Evolutionary conservation across 345 rosid species (phyloP), one percentile per base, ranked within the genome.

Genomic region (Schrenkiella parvula): DNA sequence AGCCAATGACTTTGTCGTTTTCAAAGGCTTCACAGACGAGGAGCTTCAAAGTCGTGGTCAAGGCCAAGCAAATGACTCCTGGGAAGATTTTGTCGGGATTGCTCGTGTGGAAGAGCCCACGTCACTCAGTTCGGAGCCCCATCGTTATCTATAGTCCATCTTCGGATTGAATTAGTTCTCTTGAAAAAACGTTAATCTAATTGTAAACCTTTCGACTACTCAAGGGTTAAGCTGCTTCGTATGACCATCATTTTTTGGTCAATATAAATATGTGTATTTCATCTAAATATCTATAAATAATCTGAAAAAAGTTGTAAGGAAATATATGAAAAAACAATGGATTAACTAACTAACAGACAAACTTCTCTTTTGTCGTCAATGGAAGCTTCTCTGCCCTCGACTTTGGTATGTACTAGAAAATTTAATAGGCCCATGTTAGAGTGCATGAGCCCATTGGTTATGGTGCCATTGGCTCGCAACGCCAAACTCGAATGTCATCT

Each of bases 41-140:
- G 64, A 85, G 92, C 72, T 93, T 93, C 75, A 84, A 81, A 80
- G 96, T 93, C 7, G 79, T 80, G 35, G 93, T 89, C n/a, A 87
- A 75, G 84, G 89, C 84, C 23, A 79, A 78, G 42, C 80, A 81
- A 1, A 47, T 80, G 80, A 51, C 38, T 11, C 65, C 71, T 19
- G 76, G 81, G 13, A 77, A 71, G 41, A 60, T 88, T 11, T 71
- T 77, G 47, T 90, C 96, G 0, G 98, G 92, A 18, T 83, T 84
- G 9, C 84, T 93, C 46, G 79, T 64, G 6, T 90, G 98, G 97
- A 86, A 65, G 78, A 88, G 92, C 80, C 17, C 28, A 72, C 76
- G 63, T 8, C 76, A 84, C 61, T 26, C 37, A 46, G 97, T 93
- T 22, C 87, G 95, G 64, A 93, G 95, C 70, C 97, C 95, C 19